phyloP scores from a whole-genome alignment of 441 rosid genomes.

The Eutrema salsugineum region DNA sequence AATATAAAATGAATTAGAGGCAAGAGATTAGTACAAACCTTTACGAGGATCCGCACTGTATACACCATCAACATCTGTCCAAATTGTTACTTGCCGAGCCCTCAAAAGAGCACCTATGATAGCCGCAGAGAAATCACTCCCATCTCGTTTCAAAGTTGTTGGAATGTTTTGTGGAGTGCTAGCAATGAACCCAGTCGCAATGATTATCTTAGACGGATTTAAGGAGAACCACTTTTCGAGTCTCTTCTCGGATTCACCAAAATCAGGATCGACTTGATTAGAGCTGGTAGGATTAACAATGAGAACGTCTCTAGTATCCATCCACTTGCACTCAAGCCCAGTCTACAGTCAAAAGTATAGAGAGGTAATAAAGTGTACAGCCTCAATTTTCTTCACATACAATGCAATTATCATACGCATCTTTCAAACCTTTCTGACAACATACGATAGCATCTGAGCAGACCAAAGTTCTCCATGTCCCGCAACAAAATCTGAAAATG shows the following conservation, averaged over 20 bases:
- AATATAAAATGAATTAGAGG: background rate
- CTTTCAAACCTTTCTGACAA: conserved; percentile 64
- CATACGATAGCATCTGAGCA: conserved; percentile 77
- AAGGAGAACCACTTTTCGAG: conserved; percentile 77
- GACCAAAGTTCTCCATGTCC: conserved; percentile 98
- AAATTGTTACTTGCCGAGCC: conserved; percentile 84
- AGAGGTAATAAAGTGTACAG: conserved; percentile 4
- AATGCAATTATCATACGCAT: background rate
- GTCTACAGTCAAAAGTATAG: conserved; percentile 42
- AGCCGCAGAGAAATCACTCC: conserved; percentile 97
- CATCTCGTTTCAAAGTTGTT: conserved; percentile 94
- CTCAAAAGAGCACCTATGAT: conserved; percentile 81
- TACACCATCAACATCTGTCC: conserved; percentile 97
- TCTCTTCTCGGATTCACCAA: conserved; percentile 62
- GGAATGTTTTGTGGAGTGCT: conserved; percentile 93
- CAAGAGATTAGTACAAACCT: conserved; percentile 50
- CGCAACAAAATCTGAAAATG: conserved; percentile 86
- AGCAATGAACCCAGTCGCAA: conserved; percentile 97
- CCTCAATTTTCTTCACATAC: background rate
- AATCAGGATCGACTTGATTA: conserved; percentile 94
- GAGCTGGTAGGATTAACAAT: conserved; percentile 82
- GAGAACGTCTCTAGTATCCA: conserved; percentile 95
- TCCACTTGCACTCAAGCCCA: conserved; percentile 79
- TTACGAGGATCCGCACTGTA: conserved; percentile 97
- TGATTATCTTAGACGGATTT: conserved; percentile 54